Base-by-base conservation (phyloP, 1,139 yeast species). In the Saccharomyces hybrid region DNA sequence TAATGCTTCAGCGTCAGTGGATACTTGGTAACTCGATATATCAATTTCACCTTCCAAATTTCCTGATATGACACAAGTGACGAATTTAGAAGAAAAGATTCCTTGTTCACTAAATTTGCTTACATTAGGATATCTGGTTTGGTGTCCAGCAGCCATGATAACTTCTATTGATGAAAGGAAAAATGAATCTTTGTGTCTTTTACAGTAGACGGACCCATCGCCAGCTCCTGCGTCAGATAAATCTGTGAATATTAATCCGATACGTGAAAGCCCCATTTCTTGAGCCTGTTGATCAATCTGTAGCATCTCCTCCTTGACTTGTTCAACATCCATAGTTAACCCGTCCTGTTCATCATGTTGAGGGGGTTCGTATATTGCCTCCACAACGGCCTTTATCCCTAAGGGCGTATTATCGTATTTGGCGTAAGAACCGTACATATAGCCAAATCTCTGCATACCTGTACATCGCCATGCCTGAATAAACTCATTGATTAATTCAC, bases 311-410 rank as follows among this genome's bases (percentile, higher is more conserved):
- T 88, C 81, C 0, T 78, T 77, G 7, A 71, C 62, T 29, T 63
- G 66, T 11, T 63, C 66, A 52, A 81, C 67, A 42, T 77, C 75
- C 62, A 91, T 71, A 0, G 89, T 80, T 6, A 93, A 67, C 1
- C 99, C 97, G 71, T 93, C 99, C 52, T 82, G 78, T 64, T 88
- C 96, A 61, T 86, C 93, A 11, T 78, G 75, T 70, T 93, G 99
- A 4, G 96, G 88, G 0, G 97, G 96, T 67, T 95, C 99, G 70
- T 86, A 88, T 32, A 93, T 88, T 1, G 95, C 93, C 62, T 93
- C 95, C 1, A 93, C 97, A 47, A 87, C 88, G 0, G 96, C 97
- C 69, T 90, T 91, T 55, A 90, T 84, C 1, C 99, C 99, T 47
- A 95, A 74, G 0, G 99, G 99, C 0, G 70, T 68, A 2, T 84